These are phyloP conservation scores for Hypomontagnella monticulosa DNA, from an alignment of 495 filamentous ascomycete species.

Conservation along the genomic window DNA sequence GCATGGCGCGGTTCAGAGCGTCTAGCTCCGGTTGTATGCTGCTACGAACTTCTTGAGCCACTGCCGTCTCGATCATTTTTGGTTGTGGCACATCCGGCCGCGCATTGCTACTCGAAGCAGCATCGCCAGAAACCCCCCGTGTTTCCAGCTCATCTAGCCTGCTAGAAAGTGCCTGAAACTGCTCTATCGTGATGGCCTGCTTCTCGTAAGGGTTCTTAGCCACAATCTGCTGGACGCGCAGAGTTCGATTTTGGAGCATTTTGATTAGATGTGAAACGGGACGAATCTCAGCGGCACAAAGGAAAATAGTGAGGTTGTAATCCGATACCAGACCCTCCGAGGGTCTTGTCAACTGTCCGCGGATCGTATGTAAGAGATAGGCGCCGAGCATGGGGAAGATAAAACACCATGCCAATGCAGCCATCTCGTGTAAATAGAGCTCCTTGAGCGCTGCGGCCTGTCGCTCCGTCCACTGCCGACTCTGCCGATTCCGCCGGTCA, in stretches of 20 bases:
- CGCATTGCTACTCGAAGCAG: conserved; percentile 28
- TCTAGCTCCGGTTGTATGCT: conserved; percentile 83
- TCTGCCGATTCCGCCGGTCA: conserved; percentile 37
- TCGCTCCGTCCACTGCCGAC: conserved; percentile 35
- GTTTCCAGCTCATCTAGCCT: conserved; percentile 79
- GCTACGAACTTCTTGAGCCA: conserved; percentile 70
- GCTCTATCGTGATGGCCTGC: conserved; percentile 51
- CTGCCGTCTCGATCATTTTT: conserved; percentile 54
- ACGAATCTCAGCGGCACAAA: conserved; percentile 85
- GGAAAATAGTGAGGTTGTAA: conserved; percentile 93
- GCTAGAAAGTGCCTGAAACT: conserved; percentile 65
- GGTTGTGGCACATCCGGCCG: conserved; percentile 38
- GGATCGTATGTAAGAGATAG: conserved; percentile 79
- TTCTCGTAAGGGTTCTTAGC: conserved; percentile 60
- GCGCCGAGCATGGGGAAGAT: conserved; percentile 79
- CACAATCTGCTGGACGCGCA: conserved; percentile 83
- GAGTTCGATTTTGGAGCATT: conserved; percentile 77
- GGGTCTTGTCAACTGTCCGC: conserved; percentile 78
- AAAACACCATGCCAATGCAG: conserved; percentile 82
- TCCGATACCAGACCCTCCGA: conserved; percentile 89
- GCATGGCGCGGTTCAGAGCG: conserved; percentile 85
- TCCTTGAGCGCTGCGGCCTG: conserved; percentile 63
- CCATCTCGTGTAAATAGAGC: conserved; percentile 76
- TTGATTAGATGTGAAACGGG: conserved; percentile 83
- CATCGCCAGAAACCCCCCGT: conserved; percentile 55